Evolutionary conservation across 169 alveolate species (phyloP).

Genomic region (Cryptosporidium viatorum): DNA sequence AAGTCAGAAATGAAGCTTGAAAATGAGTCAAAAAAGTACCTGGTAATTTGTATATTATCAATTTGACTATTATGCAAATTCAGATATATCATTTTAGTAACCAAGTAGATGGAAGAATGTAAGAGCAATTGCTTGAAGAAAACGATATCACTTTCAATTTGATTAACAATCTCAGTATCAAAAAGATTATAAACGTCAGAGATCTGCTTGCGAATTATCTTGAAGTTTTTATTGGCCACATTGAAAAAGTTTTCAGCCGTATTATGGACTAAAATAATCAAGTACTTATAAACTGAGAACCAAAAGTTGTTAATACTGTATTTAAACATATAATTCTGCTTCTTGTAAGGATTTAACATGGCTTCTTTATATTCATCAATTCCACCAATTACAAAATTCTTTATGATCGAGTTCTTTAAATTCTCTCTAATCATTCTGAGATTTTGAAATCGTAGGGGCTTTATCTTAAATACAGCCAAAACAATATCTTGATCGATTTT

Average conservation of each 20-base stretch:
- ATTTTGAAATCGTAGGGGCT: neutral
- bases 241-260: neutral
- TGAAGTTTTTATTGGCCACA: neutral
- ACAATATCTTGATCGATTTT: neutral
- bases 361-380: neutral
- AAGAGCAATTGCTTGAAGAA: conserved; percentile 4
- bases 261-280: neutral
- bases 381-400: neutral
- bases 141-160: neutral
- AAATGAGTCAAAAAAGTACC: conserved; percentile 32
- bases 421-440: conserved; percentile 18
- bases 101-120: conserved; percentile 8
- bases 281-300: neutral
- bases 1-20: conserved; percentile 18
- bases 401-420: conserved; percentile 5
- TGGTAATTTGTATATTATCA: conserved; percentile 1
- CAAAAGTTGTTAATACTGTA: neutral
- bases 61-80: neutral
- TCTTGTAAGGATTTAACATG: neutral
- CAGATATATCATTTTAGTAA: neutral
- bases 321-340: neutral
- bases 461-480: conserved; percentile 7
- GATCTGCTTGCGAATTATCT: neutral
- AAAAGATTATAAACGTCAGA: neutral
- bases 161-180: neutral